Percentiles rank a stretch among this genome's conserved stretches.
These are phyloP conservation scores for Paulownia fortunei DNA, from an alignment of 257 asterid genomes.

Conservation along the genomic window DNA sequence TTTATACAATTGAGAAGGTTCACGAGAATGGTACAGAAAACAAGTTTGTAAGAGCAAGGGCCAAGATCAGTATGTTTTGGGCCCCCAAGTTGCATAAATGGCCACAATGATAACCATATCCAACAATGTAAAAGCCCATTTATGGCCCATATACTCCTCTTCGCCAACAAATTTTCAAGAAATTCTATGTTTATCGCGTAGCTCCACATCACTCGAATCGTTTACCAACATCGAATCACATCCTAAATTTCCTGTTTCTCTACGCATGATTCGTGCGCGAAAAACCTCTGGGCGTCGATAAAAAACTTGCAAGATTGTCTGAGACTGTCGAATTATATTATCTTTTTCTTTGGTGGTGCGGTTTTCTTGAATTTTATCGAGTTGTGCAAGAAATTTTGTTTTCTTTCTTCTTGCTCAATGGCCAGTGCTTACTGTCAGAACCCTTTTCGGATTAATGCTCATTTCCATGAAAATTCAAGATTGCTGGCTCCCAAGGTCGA, in stretches of 20 bases:
- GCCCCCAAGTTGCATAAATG: not conserved
- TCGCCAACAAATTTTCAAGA: not conserved
- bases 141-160: not conserved
- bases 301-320: not conserved
- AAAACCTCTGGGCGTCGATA: conserved; percentile 22
- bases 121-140: not conserved
- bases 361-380: conserved; percentile 5
- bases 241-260: not conserved
- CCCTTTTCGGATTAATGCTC: conserved; percentile 48
- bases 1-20: no score
- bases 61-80: not conserved
- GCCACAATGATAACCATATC: no score
- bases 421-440: conserved; percentile 48
- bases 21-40: not conserved
- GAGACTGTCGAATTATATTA: not conserved
- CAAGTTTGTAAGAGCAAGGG: not conserved
- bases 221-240: not conserved
- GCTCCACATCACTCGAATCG: conserved; percentile 15
- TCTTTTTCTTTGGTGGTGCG: not conserved
- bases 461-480: conserved; percentile 45
- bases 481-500: conserved; percentile 43
- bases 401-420: conserved; percentile 44
- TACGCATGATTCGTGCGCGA: not conserved
- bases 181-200: conserved; percentile 24
- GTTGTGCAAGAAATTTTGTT: not conserved